Base-by-base conservation (phyloP, 192 early-diverging fungal species). In the Coemansia sp. region DNA sequence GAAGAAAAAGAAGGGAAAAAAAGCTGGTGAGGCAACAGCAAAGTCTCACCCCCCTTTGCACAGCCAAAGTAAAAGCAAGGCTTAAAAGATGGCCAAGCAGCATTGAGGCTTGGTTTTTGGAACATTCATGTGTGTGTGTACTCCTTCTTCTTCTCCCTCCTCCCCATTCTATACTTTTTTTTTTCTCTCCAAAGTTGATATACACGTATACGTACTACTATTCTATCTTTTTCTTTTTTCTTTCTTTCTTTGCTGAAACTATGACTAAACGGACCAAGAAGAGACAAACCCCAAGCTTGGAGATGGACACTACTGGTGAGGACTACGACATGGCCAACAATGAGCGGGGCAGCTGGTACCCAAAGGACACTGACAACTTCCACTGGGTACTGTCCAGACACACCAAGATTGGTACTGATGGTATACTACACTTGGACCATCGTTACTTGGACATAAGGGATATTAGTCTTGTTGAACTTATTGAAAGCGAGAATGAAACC, bases 371-470 rank as follows among this genome's bases (percentile, higher is more conserved):
- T 4, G 78, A 76, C 59, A 70, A 57, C 38, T 81, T 81, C 26
- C 78, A 81, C 64, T 76, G 65, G 66, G 67, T 70, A 0, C 64
- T 81, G 5, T 76, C 78, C 17, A 63, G 67, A 46, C 32, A 73
- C 61, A 81, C 78, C 7, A 40, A 57, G 35, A 67, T 81, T 64
- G 66, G 66, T 11, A 33, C 37, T n/a, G 61, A 59, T 10, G 38
- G 59, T 16, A 32, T 50, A 10, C 28, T 81, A 6, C 60, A 49
- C 14, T 68, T 81, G 0, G 64, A 73, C 59, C 78, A 81, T 50
- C 70, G 78, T 44, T 81, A 81, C 47, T 43, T 81, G 47, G 78
- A 81, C 38, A 33, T 62, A 7, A 67, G 70, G 1, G 78, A 81
- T 42, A 76, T 80, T 17, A 55, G 63, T 19, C 26, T 71, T 13